phyloP scores from a whole-genome alignment of 495 filamentous ascomycete genomes.

The Annulohypoxylon maeteangense region DNA sequence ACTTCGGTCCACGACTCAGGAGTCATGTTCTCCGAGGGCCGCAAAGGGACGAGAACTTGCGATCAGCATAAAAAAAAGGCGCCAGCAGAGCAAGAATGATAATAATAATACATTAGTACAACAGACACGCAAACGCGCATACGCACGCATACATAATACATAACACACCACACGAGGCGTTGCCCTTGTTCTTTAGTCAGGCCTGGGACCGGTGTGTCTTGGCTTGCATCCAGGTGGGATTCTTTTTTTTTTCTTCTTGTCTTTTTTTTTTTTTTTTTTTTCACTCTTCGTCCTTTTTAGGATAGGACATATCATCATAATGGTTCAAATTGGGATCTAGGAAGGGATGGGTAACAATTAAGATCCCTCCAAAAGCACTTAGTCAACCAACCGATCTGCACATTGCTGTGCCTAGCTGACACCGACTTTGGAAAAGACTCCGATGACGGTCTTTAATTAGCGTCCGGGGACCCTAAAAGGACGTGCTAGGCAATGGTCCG shows the following conservation, averaged over 20 bases:
- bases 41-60: slow-evolving; percentile 29
- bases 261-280: slow-evolving; percentile 18
- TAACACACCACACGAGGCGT: slow-evolving; percentile 29
- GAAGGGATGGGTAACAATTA: slow-evolving; percentile 39
- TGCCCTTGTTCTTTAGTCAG: slow-evolving; percentile 40
- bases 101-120: slow-evolving; percentile 19
- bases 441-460: slow-evolving; percentile 48
- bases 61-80: slow-evolving; percentile 26
- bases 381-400: slow-evolving; percentile 35
- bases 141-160: slow-evolving; percentile 19
- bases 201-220: slow-evolving; percentile 30
- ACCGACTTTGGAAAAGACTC: slow-evolving; percentile 43
- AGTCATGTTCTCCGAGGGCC: slow-evolving; percentile 21
- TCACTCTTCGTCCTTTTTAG: not conserved
- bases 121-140: not conserved
- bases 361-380: slow-evolving; percentile 36
- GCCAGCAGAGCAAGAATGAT: slow-evolving; percentile 39
- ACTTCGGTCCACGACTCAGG: slow-evolving; percentile 36
- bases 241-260: slow-evolving; percentile 10
- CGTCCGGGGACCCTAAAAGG: slow-evolving; percentile 30
- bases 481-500: slow-evolving; percentile 5
- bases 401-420: slow-evolving; percentile 32
- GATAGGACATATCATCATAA: slow-evolving; percentile 31
- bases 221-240: slow-evolving; percentile 40
- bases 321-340: slow-evolving; percentile 35